Conservation (phyloP, 805 yeast genomes). For the Saturnispora kantuleensis region DNA sequence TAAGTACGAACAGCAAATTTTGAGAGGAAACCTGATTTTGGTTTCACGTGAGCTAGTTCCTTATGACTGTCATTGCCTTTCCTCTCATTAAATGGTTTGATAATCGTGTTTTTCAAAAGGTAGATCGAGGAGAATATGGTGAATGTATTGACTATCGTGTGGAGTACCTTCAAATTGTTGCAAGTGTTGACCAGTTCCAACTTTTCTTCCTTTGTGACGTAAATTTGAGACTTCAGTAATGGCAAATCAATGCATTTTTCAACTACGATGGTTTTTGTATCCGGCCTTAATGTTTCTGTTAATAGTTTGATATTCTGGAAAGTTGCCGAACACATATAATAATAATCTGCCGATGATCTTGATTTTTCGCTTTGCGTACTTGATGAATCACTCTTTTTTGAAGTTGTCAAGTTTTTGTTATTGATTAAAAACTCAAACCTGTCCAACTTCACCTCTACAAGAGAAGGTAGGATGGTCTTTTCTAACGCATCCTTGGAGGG, state of each 20-base stretch:
- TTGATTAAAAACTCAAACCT: background rate
- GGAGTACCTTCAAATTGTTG: constrained; percentile 8
- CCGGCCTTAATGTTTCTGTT: constrained; percentile 3
- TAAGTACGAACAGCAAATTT: constrained; percentile 8
- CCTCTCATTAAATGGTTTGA: background rate
- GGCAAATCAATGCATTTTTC: constrained; percentile 10
- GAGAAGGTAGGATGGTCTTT: constrained; percentile 7
- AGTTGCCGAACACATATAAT: constrained; percentile 4
- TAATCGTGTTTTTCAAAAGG: constrained; percentile 33
- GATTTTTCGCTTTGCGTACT: constrained; percentile 4
- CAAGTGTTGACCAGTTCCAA: constrained; percentile 4
- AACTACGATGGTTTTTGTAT: background rate
- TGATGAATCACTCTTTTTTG: background rate
- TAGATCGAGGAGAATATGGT: constrained; percentile 35
- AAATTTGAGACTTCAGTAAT: constrained; percentile 1
- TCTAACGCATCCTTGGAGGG: background rate
- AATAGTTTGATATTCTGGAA: background rate
- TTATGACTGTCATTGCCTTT: background rate
- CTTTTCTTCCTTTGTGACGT: constrained; percentile 7
- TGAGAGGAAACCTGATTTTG: background rate
- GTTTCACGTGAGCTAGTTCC: background rate
- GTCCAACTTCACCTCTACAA: background rate
- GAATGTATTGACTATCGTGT: constrained; percentile 36
- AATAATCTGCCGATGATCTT: constrained; percentile 9
- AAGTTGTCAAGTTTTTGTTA: background rate